A percentile compares a stretch with the other conserved stretches of the same genome.
phyloP scores from a whole-genome alignment of 2,329 filamentous ascomycete species.

The Botrytis hyacinthi region DNA sequence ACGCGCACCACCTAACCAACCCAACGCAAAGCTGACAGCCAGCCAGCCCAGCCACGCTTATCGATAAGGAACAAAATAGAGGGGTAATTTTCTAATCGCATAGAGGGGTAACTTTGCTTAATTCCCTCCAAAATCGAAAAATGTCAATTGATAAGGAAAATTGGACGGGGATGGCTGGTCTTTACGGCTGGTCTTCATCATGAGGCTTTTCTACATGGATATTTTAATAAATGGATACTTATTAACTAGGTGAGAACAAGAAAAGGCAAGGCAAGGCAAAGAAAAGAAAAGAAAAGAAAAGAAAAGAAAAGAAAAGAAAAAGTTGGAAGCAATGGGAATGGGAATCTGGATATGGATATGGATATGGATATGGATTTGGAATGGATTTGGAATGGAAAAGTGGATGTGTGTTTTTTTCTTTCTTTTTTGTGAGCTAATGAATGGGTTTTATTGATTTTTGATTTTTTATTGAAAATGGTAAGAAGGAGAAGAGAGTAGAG shows the following conservation, averaged over 20 bases:
- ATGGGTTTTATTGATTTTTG: too few species aligned
- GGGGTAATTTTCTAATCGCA: neutral
- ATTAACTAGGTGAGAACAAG: too few species aligned
- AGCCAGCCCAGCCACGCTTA: neutral
- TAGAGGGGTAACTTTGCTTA: neutral
- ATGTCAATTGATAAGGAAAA: too few species aligned
- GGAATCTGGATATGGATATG: neutral
- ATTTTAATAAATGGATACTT: too few species aligned
- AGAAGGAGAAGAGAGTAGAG: too few species aligned
- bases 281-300: fast-evolving
- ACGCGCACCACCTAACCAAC: neutral
- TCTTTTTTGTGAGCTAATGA: neutral
- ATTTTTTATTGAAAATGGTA: neutral
- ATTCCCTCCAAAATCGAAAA: too few species aligned
- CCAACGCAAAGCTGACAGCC: neutral
- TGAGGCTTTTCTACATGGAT: too few species aligned
- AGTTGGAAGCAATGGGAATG: neutral
- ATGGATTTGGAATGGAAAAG: neutral
- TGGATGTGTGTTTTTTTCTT: neutral
- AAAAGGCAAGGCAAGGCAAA: too few species aligned
- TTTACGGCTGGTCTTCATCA: too few species aligned
- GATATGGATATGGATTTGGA: neutral
- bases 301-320: neutral
- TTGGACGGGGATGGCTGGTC: too few species aligned
- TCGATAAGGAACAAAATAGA: neutral